Percentiles rank a stretch among this genome's conserved stretches.
phyloP scores from a whole-genome alignment of 768 basidiomycete genomes.

The Mrakia frigida region DNA sequence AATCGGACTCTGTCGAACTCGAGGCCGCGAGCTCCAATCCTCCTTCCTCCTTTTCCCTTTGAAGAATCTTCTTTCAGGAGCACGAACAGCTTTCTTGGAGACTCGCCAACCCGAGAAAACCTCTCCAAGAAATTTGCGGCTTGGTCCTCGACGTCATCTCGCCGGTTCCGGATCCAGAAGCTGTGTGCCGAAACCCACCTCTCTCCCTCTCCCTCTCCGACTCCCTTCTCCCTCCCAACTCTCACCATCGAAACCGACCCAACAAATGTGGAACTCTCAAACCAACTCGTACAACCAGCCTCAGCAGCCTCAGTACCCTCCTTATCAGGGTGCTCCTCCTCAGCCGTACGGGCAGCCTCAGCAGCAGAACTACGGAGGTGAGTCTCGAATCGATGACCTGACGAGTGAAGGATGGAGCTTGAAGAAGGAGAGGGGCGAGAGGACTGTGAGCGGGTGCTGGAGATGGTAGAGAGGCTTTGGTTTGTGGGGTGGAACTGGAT shows the following conservation, averaged over 20 bases:
- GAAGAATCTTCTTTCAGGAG: too few relatives aligned
- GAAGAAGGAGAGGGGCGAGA: neutral
- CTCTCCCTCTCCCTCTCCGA: neutral
- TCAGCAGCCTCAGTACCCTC: conserved; percentile 30
- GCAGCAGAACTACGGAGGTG: neutral
- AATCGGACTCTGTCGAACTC: too few relatives aligned
- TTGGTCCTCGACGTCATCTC: too few relatives aligned
- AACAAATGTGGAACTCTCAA: conserved; percentile 7
- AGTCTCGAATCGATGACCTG: neutral
- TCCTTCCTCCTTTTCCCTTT: too few relatives aligned
- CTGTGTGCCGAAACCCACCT: neutral
- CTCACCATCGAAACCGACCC: neutral
- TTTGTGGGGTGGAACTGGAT: too few relatives aligned
- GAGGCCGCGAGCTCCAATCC: too few relatives aligned
- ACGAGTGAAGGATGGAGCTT: neutral
- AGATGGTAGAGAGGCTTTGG: too few relatives aligned
- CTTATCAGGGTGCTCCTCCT: conserved; percentile 28
- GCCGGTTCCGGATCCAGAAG: neutral
- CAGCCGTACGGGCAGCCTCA: conserved; percentile 23
- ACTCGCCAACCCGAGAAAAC: too few relatives aligned
- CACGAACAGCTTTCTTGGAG: too few relatives aligned
- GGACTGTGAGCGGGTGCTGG: too few relatives aligned
- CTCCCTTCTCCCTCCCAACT: neutral
- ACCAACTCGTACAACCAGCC: conserved; percentile 11
- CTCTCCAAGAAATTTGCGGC: too few relatives aligned